Conservation (phyloP, 495 filamentous ascomycete genomes). For the Podospora australis region DNA sequence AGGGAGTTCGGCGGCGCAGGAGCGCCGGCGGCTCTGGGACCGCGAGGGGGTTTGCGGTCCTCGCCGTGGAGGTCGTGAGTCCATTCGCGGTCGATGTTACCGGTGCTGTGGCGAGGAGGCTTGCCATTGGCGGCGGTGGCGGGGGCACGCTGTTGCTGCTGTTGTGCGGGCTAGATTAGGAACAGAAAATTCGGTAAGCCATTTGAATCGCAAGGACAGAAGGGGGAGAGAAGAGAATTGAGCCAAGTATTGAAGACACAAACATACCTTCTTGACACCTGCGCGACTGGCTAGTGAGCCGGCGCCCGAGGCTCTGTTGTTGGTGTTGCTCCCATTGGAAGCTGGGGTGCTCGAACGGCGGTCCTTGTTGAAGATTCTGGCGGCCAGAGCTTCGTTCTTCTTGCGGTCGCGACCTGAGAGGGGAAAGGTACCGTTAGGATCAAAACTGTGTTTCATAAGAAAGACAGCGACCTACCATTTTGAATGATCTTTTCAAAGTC, state of each 20-base stretch:
- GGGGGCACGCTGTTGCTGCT: neutral
- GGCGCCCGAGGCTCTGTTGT: slow-evolving; percentile 31
- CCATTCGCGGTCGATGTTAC: slow-evolving; percentile 52
- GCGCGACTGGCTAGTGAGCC: slow-evolving; percentile 67
- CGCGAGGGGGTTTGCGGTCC: slow-evolving; percentile 28
- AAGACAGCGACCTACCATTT: slow-evolving; percentile 40
- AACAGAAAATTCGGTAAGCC: neutral
- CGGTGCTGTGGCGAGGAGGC: slow-evolving; percentile 21
- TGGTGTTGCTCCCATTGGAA: slow-evolving; percentile 22
- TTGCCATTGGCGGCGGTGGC: neutral
- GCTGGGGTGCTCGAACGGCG: slow-evolving; percentile 52
- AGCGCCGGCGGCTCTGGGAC: slow-evolving; percentile 22
- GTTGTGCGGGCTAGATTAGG: neutral
- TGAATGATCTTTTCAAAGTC: slow-evolving; percentile 64
- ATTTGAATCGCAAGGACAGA: neutral
- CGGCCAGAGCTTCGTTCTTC: slow-evolving; percentile 64
- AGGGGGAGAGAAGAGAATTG: slow-evolving; percentile 11
- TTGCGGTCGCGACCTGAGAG: slow-evolving; percentile 58
- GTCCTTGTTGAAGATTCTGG: slow-evolving; percentile 60
- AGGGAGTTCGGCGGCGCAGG: slow-evolving; percentile 27
- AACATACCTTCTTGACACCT: slow-evolving; percentile 63
- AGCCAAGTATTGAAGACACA: slow-evolving; percentile 7
- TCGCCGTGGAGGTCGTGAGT: slow-evolving; percentile 48
- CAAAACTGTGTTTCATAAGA: neutral
- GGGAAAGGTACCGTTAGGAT: slow-evolving; percentile 14